These are phyloP conservation scores for Bruguiera sexangula DNA, from an alignment of 345 rosid genomes.

Conservation along the genomic window DNA sequence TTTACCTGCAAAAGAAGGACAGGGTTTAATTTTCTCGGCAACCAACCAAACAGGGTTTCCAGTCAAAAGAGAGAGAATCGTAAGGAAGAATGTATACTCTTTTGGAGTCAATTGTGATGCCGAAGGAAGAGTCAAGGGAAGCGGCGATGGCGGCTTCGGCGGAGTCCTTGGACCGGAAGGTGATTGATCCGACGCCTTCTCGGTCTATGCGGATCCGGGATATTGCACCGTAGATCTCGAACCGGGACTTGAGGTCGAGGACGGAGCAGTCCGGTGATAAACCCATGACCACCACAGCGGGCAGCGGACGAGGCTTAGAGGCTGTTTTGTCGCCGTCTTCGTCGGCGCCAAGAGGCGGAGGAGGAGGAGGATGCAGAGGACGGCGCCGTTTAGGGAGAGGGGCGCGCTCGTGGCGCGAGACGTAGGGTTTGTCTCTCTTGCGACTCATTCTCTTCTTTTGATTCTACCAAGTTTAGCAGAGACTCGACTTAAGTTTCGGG, in stretches of 20 bases:
- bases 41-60: not conserved
- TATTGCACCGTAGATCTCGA: constrained; percentile 89
- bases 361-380: constrained; percentile 33
- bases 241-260: constrained; percentile 78
- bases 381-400: constrained; percentile 62
- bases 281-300: constrained; percentile 56
- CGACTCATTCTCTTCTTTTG: constrained; percentile 33
- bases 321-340: constrained; percentile 36
- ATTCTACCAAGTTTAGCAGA: too few species aligned
- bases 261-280: constrained; percentile 68
- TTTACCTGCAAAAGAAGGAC: constrained; percentile 44
- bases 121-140: constrained; percentile 66
- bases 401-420: constrained; percentile 35
- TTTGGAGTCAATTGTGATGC: constrained; percentile 55
- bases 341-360: constrained; percentile 11
- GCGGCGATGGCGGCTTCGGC: constrained; percentile 79
- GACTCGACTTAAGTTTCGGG: not conserved
- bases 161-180: constrained; percentile 63
- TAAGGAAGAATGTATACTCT: constrained; percentile 27
- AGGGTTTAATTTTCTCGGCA: not conserved
- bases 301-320: constrained; percentile 52
- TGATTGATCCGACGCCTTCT: constrained; percentile 54
- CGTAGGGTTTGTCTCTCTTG: constrained; percentile 57
- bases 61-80: not conserved
- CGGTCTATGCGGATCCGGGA: constrained; percentile 79